These are phyloP conservation scores for Pseudogymnoascus sp. DNA, from an alignment of 2,329 filamentous ascomycete species.

Conservation along the genomic window DNA sequence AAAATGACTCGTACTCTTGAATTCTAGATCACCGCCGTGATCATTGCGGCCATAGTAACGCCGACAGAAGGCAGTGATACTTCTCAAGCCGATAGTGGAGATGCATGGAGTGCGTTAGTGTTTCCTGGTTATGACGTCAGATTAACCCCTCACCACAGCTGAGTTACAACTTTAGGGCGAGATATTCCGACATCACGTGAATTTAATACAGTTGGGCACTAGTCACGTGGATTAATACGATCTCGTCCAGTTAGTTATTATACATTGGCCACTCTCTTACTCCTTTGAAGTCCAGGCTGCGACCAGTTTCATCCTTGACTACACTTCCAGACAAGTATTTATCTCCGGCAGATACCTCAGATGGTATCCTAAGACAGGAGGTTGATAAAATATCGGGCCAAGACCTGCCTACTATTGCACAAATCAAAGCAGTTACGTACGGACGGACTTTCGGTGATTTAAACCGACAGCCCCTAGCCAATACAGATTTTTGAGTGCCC, in stretches of 20 bases:
- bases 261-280: background rate
- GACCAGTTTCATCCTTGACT: too few species aligned
- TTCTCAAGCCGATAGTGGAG: background rate
- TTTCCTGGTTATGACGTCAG: background rate
- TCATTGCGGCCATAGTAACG: background rate
- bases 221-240: background rate
- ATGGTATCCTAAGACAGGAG: background rate
- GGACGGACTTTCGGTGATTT: too few species aligned
- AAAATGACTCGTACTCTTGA: background rate
- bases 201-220: background rate
- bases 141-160: background rate
- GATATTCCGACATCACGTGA: background rate
- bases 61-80: background rate
- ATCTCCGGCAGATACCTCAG: too few species aligned
- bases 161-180: background rate
- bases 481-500: slow-evolving; percentile 26
- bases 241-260: too few species aligned
- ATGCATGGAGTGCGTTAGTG: background rate
- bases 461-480: slow-evolving; percentile 20
- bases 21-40: background rate
- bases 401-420: background rate
- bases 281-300: too few species aligned
- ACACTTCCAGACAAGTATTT: too few species aligned
- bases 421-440: background rate
- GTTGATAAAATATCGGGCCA: background rate